Evolutionary conservation across 768 basidiomycete genomes (phyloP).

Genomic region (Pleurotus ostreatus): DNA sequence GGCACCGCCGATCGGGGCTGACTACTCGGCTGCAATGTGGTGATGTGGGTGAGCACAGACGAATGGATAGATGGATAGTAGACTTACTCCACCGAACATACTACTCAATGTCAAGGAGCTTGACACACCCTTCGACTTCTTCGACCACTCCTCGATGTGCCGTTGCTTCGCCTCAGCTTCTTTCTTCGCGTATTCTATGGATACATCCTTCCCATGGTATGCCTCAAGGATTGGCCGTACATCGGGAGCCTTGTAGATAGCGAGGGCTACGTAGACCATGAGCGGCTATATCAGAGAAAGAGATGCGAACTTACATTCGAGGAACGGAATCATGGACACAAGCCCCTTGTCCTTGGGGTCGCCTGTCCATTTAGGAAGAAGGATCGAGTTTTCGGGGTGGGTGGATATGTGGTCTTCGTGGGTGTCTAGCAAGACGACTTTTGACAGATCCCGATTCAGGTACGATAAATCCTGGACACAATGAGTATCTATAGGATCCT

Average conservation of each 20-base stretch:
- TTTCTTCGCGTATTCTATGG: constrained; percentile 82
- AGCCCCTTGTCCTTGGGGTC: constrained; percentile 67
- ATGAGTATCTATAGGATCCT: not conserved
- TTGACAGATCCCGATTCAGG: constrained; percentile 89
- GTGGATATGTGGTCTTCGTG: constrained; percentile 69
- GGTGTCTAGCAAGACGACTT: constrained; percentile 86
- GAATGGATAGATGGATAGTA: not conserved
- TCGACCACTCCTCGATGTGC: constrained; percentile 81
- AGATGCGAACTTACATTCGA: constrained; percentile 67
- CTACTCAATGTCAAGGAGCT: constrained; percentile 29
- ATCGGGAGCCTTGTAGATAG: constrained; percentile 83
- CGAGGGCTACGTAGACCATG: constrained; percentile 64
- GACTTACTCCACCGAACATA: constrained; percentile 34
- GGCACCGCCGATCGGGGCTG: constrained; percentile 23
- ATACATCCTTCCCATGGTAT: constrained; percentile 86
- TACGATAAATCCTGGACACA: constrained; percentile 76
- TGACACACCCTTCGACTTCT: constrained; percentile 30
- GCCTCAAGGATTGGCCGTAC: constrained; percentile 83
- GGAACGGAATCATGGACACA: constrained; percentile 92
- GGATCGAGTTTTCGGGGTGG: constrained; percentile 86
- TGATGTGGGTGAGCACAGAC: not conserved
- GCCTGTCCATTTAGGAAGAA: constrained; percentile 85
- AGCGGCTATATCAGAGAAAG: not conserved
- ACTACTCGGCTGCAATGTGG: not conserved
- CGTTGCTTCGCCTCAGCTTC: constrained; percentile 79